Conservation (phyloP, 495 filamentous ascomycete genomes). For the Umbilicaria muhlenbergii region DNA sequence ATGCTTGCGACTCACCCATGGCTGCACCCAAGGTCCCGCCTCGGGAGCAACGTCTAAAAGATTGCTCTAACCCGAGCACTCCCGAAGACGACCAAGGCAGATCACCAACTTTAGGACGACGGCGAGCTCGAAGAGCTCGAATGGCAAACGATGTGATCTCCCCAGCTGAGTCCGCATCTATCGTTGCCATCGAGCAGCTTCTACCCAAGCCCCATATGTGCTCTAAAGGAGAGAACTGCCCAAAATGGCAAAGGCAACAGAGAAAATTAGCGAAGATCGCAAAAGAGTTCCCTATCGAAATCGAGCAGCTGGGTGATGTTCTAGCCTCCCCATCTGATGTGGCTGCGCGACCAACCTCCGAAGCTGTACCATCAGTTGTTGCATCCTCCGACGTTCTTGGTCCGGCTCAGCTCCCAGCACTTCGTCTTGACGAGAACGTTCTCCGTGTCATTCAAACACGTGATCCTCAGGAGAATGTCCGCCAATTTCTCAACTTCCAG, state of each 20-base stretch:
- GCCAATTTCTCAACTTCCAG: constrained; percentile 74
- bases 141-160: constrained; percentile 46
- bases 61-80: constrained; percentile 8
- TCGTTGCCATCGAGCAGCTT: constrained; percentile 81
- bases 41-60: constrained; percentile 7
- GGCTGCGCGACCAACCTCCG: constrained; percentile 20
- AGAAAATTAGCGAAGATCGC: constrained; percentile 49
- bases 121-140: constrained; percentile 25
- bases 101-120: constrained; percentile 21
- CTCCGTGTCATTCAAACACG: constrained; percentile 49
- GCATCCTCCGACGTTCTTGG: constrained; percentile 86
- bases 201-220: constrained; percentile 75
- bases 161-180: constrained; percentile 71
- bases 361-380: constrained; percentile 51
- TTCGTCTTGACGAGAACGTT: constrained; percentile 54
- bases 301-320: constrained; percentile 19
- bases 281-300: constrained; percentile 49
- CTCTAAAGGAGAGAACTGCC: constrained; percentile 78
- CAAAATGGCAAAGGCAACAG: constrained; percentile 63
- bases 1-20: constrained; percentile 5
- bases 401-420: constrained; percentile 38
- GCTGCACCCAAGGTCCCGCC: constrained; percentile 1
- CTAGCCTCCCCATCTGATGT: constrained; percentile 7
- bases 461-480: constrained; percentile 84
- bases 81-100: constrained; percentile 16